Evolutionary conservation across 2,329 filamentous ascomycete species (phyloP).

Genomic region (Davidsoniella virescens): DNA sequence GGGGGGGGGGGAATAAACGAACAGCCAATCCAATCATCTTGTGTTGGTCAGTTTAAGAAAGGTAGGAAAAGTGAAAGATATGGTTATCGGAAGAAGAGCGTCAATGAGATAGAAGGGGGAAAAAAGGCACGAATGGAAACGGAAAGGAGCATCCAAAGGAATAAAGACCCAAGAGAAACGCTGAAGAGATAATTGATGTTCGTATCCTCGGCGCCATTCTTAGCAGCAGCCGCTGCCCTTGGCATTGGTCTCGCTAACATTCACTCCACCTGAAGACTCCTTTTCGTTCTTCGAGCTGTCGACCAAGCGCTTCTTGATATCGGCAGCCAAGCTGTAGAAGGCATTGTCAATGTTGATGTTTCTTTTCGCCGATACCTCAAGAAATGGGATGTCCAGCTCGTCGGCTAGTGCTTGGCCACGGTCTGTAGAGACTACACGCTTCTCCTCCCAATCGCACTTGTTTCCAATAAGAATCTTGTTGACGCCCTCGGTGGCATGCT

Average conservation of each 20-base stretch:
- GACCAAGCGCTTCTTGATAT: conserved; percentile 97
- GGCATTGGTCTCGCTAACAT: conserved; percentile 45
- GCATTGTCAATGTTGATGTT: conserved; percentile 99
- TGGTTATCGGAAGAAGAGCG: background rate
- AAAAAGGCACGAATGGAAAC: background rate
- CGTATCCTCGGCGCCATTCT: conserved; percentile 14
- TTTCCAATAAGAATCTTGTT: conserved; percentile 99
- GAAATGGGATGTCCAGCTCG: conserved; percentile 93
- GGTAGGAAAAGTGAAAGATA: background rate
- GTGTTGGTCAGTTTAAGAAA: background rate
- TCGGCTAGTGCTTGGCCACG: conserved; percentile 85
- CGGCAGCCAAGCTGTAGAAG: conserved; percentile 84
- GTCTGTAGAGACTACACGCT: conserved; percentile 84
- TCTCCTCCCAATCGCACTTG: conserved; percentile 99
- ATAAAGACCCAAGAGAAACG: background rate
- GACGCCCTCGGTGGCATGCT: conserved; percentile 94
- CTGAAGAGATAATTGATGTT: too few relatives aligned
- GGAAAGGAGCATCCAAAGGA: background rate
- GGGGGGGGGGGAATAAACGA: too few relatives aligned
- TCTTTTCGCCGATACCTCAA: conserved; percentile 96
- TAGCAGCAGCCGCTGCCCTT: conserved; percentile 64
- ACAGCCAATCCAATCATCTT: too few relatives aligned
- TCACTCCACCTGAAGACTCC: conserved; percentile 42
- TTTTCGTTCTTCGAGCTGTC: conserved; percentile 72
- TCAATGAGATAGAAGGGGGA: background rate